Percentiles rank a stretch among this genome's conserved stretches.
phyloP scores from a whole-genome alignment of 129 eudicot species.

The Ambrosia trifida region DNA sequence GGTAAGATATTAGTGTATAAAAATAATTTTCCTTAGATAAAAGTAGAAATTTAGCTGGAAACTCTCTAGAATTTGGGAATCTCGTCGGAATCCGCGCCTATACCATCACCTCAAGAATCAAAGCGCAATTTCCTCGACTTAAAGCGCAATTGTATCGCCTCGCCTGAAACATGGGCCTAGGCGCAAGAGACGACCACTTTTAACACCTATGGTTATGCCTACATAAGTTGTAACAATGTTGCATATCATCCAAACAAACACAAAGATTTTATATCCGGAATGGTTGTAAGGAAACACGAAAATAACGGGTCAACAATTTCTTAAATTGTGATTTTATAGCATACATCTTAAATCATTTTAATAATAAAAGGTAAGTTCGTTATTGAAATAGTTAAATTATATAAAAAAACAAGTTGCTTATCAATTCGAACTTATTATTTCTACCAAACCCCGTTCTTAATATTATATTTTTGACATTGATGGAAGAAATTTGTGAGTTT shows the following conservation, averaged over 20 bases:
- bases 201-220: no score
- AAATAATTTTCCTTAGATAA: no score
- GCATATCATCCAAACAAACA: conserved; percentile 11
- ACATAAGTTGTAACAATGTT: background rate
- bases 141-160: no score
- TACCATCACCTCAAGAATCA: no score
- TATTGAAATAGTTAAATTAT: background rate
- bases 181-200: no score
- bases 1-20: no score
- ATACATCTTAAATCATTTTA: background rate
- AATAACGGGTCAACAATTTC: background rate
- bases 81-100: no score
- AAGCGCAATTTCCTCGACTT: no score
- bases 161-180: no score
- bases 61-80: no score
- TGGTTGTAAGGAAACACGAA: background rate
- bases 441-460: background rate
- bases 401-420: background rate
- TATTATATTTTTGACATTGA: conserved; percentile 4
- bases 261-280: conserved; percentile 1
- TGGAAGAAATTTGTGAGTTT: background rate
- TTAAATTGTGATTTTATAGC: background rate
- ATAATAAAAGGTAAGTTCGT: background rate
- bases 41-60: no score
- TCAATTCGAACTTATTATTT: background rate